Evolutionary conservation across 2,329 filamentous ascomycete genomes (phyloP), one percentile per base, ranked within the genome.

Genomic region (Fusarium miscanthi): DNA sequence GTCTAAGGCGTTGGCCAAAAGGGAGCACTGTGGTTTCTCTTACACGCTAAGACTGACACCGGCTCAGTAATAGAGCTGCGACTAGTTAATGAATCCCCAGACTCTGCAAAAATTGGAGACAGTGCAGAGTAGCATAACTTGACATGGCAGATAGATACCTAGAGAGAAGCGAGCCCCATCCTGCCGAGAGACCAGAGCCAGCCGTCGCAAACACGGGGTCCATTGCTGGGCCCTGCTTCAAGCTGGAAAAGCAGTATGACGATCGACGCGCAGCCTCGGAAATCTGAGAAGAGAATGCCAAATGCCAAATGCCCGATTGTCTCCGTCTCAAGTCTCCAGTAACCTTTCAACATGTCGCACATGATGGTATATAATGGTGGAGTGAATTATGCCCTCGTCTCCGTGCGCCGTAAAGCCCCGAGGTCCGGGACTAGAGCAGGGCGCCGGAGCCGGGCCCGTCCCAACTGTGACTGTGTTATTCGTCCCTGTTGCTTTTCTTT

Each of bases 131-230:
- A 43, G 52, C 27, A 43, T 35, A 53, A 68, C 70, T 63, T 70
- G 66, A 70, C 59, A 61, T 70, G 66, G 61, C 59, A 58, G 51
- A 45, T 19, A 58, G 51, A 45, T 19, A 49, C 46, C 10, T 11
- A 51, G 31, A 57, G 45, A 43, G 46, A 49, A 61, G 61, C n/a
- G 43, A 42, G 49, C 62, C 53, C 59, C 60, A 61, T 70, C 42
- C 16, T 45, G 30, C 56, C 48, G 38, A 65, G 61, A 62, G 43
- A 76, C 59, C 66, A 74, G 63, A 59, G 52, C 76, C 75, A 77
- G 71, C 74, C 73, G 72, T 76, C 67, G 60, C 57, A 60, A 42
- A 74, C 76, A 77, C 76, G 74, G 61, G 73, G 74, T 52, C 57
- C 48, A 51, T 63, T 38, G 48, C 46, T 48, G 45, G 51, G 42